Evolutionary conservation across 768 basidiomycete species (phyloP), one percentile per base, ranked within the genome.

Genomic region (Baorangia bicolor): DNA sequence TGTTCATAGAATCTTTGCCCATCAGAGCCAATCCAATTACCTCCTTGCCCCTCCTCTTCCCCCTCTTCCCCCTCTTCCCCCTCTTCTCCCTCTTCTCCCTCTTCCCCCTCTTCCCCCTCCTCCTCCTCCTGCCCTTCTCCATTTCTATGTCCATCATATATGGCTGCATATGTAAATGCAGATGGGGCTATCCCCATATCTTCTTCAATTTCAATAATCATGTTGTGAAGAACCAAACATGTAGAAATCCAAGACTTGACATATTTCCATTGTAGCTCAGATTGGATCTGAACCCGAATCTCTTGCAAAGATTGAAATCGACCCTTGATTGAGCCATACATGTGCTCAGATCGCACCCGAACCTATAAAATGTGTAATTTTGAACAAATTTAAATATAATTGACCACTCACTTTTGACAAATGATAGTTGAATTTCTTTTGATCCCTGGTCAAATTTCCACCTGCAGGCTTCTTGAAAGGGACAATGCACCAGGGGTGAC

Each of bases 401-500:
- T n/a, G n/a, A n/a, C n/a, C n/a, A n/a, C n/a, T n/a, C n/a, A n/a
- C n/a, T n/a, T n/a, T n/a, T n/a, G n/a, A n/a, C n/a, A n/a, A n/a
- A n/a, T n/a, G n/a, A n/a, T n/a, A n/a, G n/a, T n/a, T n/a, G n/a
- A n/a, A n/a, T n/a, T n/a, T n/a, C n/a, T n/a, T n/a, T n/a, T n/a
- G n/a, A n/a, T 56, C 42, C 9, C 5, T n/a, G 1, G 55, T 51
- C 13, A 69, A 46, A 7, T 50, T 51, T 2, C 57, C 58, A 14
- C 30, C 41, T 7, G 39, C 23, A 25, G 64, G 59, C 48, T 45
- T 44, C 30, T 67, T 69, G 57, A 64, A 69, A 3, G 67, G 67
- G 9, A 61, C 43, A 5, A 69, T 35, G 52, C 66, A 69, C 66
- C 64, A 69, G 8, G 53, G 27, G 8, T 50, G 48, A 6, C 38